These are phyloP conservation scores for Apiotrichum brassicae DNA, from an alignment of 1,284 basidiomycete species.

Conservation along the genomic window DNA sequence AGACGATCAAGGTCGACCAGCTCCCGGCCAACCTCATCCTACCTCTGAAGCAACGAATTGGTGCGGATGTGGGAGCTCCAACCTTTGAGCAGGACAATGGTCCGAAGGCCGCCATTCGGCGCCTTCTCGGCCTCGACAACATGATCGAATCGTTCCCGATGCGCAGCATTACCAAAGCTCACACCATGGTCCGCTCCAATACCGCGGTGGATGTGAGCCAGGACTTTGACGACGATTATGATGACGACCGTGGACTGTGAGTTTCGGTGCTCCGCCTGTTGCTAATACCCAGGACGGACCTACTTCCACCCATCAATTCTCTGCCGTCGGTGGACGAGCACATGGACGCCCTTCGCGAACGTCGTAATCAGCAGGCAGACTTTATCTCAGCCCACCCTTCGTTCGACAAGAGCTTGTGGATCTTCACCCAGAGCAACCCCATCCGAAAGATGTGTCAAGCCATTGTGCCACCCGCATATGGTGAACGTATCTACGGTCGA, in stretches of 20 bases:
- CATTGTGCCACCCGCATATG: conserved; percentile 73
- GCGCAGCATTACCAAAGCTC: not conserved
- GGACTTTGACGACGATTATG: conserved; percentile 21
- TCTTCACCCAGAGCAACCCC: conserved; percentile 74
- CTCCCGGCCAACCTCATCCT: conserved; percentile 66
- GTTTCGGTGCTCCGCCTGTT: conserved; percentile 1
- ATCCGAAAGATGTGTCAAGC: conserved; percentile 75
- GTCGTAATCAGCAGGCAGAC: conserved; percentile 72
- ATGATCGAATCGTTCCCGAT: not conserved
- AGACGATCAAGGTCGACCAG: conserved; percentile 63
- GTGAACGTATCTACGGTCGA: conserved; percentile 74
- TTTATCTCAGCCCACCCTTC: conserved; percentile 85
- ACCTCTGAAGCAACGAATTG: conserved; percentile 66
- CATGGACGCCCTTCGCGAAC: conserved; percentile 61
- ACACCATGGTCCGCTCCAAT: not conserved
- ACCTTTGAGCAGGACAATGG: conserved; percentile 5
- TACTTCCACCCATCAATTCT: conserved; percentile 35
- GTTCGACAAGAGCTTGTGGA: conserved; percentile 85
- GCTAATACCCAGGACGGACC: conserved; percentile 28
- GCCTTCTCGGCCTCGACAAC: conserved; percentile 29
- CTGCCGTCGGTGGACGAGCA: conserved; percentile 35
- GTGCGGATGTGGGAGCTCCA: conserved; percentile 54
- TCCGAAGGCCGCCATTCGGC: conserved; percentile 24
- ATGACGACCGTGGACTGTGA: conserved; percentile 38
- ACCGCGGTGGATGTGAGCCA: not conserved